Percentiles rank a stretch among this genome's conserved stretches.
phyloP scores from a whole-genome alignment of 2,329 filamentous ascomycete genomes.

The Fusarium coffeatum region DNA sequence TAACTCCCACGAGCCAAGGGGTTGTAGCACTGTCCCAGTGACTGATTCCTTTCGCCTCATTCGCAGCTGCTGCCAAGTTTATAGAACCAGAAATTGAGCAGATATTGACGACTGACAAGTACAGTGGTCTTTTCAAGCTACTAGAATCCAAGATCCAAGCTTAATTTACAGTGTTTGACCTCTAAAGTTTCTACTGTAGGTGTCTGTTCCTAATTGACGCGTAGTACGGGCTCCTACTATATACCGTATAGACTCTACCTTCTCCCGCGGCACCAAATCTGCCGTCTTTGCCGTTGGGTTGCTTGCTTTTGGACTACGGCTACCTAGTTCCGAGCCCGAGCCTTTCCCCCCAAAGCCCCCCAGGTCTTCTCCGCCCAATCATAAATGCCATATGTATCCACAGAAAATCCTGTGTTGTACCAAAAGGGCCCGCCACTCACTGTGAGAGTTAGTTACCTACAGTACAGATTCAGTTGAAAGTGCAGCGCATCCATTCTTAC shows the following conservation, averaged over 20 bases:
- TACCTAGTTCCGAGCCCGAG: constrained; percentile 42
- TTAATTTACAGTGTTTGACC: background rate
- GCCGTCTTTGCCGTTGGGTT: constrained; percentile 45
- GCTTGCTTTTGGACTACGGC: constrained; percentile 40
- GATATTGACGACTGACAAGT: background rate
- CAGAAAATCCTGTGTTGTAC: constrained; percentile 37
- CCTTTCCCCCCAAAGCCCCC: constrained; percentile 21
- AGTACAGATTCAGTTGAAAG: background rate
- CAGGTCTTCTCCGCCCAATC: constrained; percentile 11
- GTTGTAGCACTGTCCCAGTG: constrained; percentile 13
- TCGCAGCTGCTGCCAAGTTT: constrained; percentile 32
- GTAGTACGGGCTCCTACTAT: background rate
- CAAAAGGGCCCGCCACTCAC: constrained; percentile 19
- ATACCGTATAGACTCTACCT: background rate
- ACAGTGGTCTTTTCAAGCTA: too few relatives aligned
- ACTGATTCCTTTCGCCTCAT: constrained; percentile 36
- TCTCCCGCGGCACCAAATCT: constrained; percentile 8
- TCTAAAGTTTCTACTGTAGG: too few relatives aligned
- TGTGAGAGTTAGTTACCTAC: constrained; percentile 1
- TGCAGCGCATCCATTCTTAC: background rate
- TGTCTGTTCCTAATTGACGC: background rate
- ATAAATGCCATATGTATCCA: background rate
- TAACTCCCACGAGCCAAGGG: constrained; percentile 15
- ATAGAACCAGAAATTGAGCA: background rate
- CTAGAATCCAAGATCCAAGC: too few relatives aligned